Percentiles rank a stretch among this genome's conserved stretches.
These are phyloP conservation scores for Dothidotthia symphoricarpi DNA, from an alignment of 2,329 filamentous ascomycete species.

Conservation along the genomic window DNA sequence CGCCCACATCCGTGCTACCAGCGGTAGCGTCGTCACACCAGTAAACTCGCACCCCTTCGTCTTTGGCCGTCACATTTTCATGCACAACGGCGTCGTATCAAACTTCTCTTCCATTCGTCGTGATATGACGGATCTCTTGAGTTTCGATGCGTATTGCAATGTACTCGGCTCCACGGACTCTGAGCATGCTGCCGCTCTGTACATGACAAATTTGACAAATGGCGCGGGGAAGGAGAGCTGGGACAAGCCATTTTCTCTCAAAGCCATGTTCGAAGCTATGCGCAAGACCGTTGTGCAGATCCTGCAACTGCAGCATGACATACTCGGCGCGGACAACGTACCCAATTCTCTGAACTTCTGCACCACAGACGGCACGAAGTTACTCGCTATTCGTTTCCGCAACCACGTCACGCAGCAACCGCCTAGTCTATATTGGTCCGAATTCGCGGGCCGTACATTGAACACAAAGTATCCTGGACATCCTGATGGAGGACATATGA, in stretches of 20 bases:
- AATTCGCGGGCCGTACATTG: conserved; percentile 52
- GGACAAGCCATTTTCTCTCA: conserved; percentile 45
- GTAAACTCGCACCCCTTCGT: conserved; percentile 58
- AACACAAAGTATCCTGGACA: conserved; percentile 55
- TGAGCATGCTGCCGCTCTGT: conserved; percentile 53
- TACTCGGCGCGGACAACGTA: conserved; percentile 40
- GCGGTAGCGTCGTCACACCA: conserved; percentile 48
- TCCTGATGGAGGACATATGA: conserved; percentile 42
- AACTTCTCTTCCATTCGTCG: conserved; percentile 50
- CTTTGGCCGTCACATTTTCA: conserved; percentile 55
- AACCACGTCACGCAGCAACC: conserved; percentile 54
- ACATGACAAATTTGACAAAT: conserved; percentile 49
- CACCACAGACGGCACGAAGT: conserved; percentile 50
- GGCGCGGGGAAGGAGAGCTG: conserved; percentile 41
- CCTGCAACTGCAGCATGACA: conserved; percentile 47
- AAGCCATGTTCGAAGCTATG: conserved; percentile 49
- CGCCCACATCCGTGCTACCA: conserved; percentile 55
- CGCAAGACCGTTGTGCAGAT: conserved; percentile 49
- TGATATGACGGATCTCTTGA: conserved; percentile 47
- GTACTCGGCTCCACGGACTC: conserved; percentile 54
- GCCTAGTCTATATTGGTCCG: conserved; percentile 53
- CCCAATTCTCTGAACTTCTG: conserved; percentile 56
- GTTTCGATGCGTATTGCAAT: conserved; percentile 50
- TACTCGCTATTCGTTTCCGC: conserved; percentile 54
- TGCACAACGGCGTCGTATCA: conserved; percentile 57